Evolutionary conservation across 108 stramenopile genomes (phyloP).

Genomic region (Cyclotella kingstonii): DNA sequence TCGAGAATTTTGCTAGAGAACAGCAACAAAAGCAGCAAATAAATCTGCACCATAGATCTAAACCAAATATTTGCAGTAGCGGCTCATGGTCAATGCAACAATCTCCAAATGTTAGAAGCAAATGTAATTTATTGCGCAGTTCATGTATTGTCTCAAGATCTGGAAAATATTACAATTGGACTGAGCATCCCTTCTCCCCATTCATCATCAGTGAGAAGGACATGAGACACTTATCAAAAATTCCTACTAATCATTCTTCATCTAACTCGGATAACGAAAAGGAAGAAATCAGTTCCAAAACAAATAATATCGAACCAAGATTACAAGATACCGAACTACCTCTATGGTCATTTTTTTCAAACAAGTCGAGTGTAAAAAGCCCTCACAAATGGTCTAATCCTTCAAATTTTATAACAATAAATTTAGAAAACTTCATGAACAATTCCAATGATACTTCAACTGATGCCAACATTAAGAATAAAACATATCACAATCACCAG

Average conservation of each 20-base stretch:
- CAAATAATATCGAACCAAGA: slow-evolving; percentile 4
- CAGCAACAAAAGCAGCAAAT: not conserved
- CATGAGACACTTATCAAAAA: too few species aligned
- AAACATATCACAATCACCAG: not conserved
- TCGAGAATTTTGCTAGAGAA: not conserved
- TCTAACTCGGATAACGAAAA: too few species aligned
- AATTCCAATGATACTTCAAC: not conserved
- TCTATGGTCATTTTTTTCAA: slow-evolving; percentile 1
- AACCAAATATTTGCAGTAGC: too few species aligned
- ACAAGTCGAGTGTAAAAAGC: not conserved
- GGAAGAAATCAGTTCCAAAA: too few species aligned
- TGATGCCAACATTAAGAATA: not conserved
- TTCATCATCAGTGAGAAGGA: too few species aligned
- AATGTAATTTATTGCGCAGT: too few species aligned
- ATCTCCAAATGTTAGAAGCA: too few species aligned
- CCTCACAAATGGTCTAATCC: not conserved
- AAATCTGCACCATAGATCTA: slow-evolving; percentile 1
- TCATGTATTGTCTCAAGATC: too few species aligned
- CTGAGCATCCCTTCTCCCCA: too few species aligned
- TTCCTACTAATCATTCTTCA: not conserved
- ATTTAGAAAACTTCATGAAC: not conserved
- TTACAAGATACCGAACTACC: slow-evolving; percentile 16
- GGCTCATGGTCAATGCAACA: too few species aligned
- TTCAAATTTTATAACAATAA: not conserved
- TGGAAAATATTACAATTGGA: too few species aligned